Conservation (phyloP, 345 rosid species). For the Aegle marmelos region DNA sequence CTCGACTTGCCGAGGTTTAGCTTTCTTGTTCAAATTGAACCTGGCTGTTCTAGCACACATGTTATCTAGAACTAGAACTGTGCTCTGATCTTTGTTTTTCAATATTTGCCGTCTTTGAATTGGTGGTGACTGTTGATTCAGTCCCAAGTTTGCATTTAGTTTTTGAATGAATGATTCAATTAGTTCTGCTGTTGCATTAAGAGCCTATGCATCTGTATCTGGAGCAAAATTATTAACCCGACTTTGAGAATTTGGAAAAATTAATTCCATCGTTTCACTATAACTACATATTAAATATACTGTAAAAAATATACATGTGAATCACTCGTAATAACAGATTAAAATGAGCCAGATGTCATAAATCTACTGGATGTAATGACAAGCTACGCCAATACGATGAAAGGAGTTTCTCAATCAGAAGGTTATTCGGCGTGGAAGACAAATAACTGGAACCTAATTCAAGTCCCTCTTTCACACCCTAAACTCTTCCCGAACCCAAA, state of each 20-base stretch:
- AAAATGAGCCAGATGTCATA: background rate
- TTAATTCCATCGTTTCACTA: background rate
- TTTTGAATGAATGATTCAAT: background rate
- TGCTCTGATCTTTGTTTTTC: too few species aligned
- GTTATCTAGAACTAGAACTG: too few species aligned
- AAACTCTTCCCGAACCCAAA: slow-evolving; percentile 4
- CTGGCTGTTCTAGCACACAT: too few species aligned
- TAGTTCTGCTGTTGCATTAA: background rate
- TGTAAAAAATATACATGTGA: too few species aligned
- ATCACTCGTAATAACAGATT: background rate
- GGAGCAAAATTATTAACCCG: background rate
- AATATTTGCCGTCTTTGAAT: too few species aligned
- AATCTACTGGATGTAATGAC: background rate
- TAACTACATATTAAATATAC: background rate
- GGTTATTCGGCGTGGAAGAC: background rate
- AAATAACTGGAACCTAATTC: background rate
- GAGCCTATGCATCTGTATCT: background rate
- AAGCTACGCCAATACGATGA: background rate
- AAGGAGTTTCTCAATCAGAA: background rate
- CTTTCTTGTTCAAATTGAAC: background rate
- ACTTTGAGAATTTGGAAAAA: background rate
- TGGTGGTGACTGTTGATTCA: too few species aligned
- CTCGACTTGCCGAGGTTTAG: background rate
- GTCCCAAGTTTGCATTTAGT: background rate
- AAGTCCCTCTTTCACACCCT: background rate